Base-by-base conservation (phyloP, 164 flowering plant genomes). In the Annona squamosa region DNA sequence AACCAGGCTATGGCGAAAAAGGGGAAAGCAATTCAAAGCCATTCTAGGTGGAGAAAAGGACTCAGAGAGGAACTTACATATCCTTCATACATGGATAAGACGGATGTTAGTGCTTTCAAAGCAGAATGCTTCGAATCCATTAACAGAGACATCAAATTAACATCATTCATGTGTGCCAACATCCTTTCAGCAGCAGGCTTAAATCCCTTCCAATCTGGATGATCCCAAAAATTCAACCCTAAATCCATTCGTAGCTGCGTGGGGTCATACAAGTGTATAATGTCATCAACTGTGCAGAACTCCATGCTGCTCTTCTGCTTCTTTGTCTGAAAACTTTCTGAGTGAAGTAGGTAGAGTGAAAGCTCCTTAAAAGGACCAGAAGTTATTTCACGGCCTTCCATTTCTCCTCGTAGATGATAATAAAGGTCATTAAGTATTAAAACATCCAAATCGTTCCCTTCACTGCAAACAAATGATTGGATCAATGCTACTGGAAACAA, bases 381-480 rank as follows among this genome's bases (percentile, higher is more conserved):
- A 71, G 81, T 81, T 46, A 89, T 85, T 74, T 78, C 77, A 64
- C 97, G 97, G 45, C 96, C 98, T 79, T 91, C 91, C 72, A 93
- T 84, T 86, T 95, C 94, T 72, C 97, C 99, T 86, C 88, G 88
- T 17, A 95, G 77, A 82, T 89, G 98, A 84, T 87, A 90, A 75
- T 84, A 93, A 2, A 95, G 89, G 77, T 95, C 98, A 79, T 81
- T 88, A 68, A 95, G 84, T 52, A 95, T 82, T 70, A 93, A 82
- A 77, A 66, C 67, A 42, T 76, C 78, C 66, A 85, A 63, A 6
- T 91, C 90, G 71, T 87, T 84, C 44, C 88, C 92, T 75, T 78
- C 85, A 81, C 99, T 92, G 78, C 78, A 77, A 77, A 46, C 70
- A 19, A 10, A 42, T 63, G 41, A 4, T 65, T 42, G 46, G 9